Percentiles rank a stretch among this genome's conserved stretches.
phyloP scores from a whole-genome alignment of 139 green algal species.

The Tetradesmus obliquus region DNA sequence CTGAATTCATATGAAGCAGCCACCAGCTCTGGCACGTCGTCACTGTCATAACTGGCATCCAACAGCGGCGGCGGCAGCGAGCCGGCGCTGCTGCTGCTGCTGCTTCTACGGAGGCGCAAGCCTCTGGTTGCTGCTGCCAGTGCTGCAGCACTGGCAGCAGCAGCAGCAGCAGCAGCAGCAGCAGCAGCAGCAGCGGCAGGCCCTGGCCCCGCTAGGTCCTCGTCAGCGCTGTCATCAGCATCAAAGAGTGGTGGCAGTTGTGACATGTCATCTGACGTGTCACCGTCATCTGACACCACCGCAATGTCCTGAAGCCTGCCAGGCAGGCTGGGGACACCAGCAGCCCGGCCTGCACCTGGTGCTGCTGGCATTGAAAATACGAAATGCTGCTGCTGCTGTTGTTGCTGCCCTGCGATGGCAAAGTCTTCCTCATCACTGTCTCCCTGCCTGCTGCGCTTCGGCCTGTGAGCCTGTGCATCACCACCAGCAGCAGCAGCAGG shows the following conservation, averaged over 20 bases:
- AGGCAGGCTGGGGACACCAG: background rate
- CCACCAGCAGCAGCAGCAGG: too few relatives aligned
- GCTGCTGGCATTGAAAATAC: too few relatives aligned
- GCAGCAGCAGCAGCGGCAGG: background rate
- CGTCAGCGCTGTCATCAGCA: background rate
- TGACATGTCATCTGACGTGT: background rate
- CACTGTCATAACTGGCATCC: background rate
- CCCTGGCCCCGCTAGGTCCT: background rate
- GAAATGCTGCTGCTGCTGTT: background rate
- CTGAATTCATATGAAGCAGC: background rate
- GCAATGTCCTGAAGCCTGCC: background rate
- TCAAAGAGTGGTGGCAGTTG: background rate
- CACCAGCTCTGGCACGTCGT: background rate
- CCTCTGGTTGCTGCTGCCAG: background rate
- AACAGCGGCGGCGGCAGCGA: background rate
- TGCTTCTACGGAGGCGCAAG: background rate
- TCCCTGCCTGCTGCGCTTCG: background rate
- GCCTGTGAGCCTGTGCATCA: background rate
- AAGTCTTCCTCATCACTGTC: background rate
- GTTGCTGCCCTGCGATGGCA: background rate
- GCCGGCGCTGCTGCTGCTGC: background rate
- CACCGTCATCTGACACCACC: background rate
- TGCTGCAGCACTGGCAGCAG: background rate
- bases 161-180: conserved; percentile 11
- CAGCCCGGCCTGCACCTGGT: background rate